Percentiles rank a stretch among this genome's conserved stretches.
Evolutionary conservation across 1,284 basidiomycete species (phyloP).

Genomic region (Ceratobasidium sp.): DNA sequence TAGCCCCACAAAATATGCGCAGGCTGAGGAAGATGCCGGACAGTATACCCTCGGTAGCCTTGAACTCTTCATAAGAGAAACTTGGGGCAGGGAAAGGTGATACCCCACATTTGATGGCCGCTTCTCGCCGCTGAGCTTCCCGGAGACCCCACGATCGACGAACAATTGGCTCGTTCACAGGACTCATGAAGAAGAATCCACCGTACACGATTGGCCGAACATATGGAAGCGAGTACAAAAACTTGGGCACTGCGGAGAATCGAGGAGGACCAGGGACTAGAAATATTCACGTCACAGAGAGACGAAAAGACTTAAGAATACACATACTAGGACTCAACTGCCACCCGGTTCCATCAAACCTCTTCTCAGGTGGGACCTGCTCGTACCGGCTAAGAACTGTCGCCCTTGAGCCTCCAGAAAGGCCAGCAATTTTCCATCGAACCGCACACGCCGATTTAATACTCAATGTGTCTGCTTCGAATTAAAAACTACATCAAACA

Average conservation of each 20-base stretch:
- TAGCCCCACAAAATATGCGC: constrained; percentile 49
- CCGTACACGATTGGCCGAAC: constrained; percentile 60
- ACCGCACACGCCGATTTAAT: constrained; percentile 58
- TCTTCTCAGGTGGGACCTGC: constrained; percentile 56
- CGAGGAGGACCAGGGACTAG: constrained; percentile 48
- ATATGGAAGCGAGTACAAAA: constrained; percentile 60
- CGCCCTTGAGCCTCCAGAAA: constrained; percentile 76
- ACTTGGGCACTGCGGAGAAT: constrained; percentile 50
- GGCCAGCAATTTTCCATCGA: constrained; percentile 54
- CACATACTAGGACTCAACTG: constrained; percentile 65
- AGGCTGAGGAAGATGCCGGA: constrained; percentile 56
- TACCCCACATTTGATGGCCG: constrained; percentile 40
- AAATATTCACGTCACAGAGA: not conserved
- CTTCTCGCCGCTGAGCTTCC: constrained; percentile 48
- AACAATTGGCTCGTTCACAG: constrained; percentile 70
- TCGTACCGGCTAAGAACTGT: constrained; percentile 59
- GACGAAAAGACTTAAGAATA: no score
- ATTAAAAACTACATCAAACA: not conserved
- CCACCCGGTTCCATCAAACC: constrained; percentile 54
- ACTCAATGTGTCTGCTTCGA: constrained; percentile 44
- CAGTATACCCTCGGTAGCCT: constrained; percentile 56
- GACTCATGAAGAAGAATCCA: constrained; percentile 67
- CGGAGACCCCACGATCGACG: constrained; percentile 78
- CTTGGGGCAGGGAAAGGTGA: constrained; percentile 61
- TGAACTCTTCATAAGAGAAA: constrained; percentile 80